phyloP scores from a whole-genome alignment of 306 rosid genomes.

The Trifolium repens region DNA sequence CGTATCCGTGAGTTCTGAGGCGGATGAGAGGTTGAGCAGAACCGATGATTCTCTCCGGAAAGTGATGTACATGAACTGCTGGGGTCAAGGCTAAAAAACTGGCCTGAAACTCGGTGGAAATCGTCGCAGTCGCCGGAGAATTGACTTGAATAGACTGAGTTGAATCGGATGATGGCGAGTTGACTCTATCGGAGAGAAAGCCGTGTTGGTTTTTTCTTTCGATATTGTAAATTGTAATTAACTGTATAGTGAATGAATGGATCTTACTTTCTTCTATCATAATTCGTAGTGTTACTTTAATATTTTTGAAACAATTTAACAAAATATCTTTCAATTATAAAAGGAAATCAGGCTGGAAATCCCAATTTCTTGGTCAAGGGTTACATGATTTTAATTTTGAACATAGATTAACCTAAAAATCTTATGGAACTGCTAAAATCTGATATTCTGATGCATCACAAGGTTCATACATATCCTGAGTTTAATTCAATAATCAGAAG shows the following conservation, averaged over 20 bases:
- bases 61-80: conserved; percentile 83
- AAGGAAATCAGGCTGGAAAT: not conserved
- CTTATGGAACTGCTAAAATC: not conserved
- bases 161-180: conserved; percentile 10
- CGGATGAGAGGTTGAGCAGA: conserved; percentile 45
- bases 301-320: not conserved
- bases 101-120: conserved; percentile 10
- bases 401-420: not conserved
- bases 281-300: not conserved
- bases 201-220: not conserved
- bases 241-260: conserved; percentile 27
- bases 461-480: not conserved
- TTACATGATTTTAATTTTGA: not conserved
- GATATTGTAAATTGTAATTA: conserved; percentile 36
- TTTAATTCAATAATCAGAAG: not conserved
- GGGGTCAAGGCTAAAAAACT: not conserved
- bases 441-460: not conserved
- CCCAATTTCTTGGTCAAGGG: not conserved
- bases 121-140: conserved; percentile 18
- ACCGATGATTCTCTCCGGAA: conserved; percentile 76
- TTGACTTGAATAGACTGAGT: conserved; percentile 32
- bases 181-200: conserved; percentile 38
- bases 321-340: not conserved
- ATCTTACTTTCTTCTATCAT: not conserved
- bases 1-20: conserved; percentile 48